Conservation (phyloP, 129 eudicot species). For the Lactuca sativa region DNA sequence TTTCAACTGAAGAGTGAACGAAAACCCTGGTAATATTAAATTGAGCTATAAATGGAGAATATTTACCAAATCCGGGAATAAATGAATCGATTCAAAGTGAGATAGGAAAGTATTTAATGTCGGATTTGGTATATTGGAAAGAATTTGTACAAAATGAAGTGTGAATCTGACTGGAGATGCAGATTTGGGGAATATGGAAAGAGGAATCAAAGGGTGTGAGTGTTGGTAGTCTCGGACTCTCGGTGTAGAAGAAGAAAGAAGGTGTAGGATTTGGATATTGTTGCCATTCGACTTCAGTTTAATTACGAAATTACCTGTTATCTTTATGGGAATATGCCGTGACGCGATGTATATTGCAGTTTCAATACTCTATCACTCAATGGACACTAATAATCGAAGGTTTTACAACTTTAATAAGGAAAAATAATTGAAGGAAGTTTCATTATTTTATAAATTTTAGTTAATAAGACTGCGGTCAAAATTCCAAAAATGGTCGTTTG, state of each 20-base stretch:
- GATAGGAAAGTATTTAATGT: constrained; percentile 6
- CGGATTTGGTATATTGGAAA: constrained; percentile 15
- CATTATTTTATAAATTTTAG: no score
- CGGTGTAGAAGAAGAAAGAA: not conserved
- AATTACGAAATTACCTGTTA: constrained; percentile 28
- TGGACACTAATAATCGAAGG: not conserved
- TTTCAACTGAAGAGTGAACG: not conserved
- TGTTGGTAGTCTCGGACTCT: not conserved
- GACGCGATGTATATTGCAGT: constrained; percentile 10
- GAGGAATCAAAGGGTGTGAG: not conserved
- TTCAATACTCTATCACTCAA: not conserved
- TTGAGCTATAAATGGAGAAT: constrained; percentile 9
- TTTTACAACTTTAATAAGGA: no score
- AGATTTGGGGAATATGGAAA: constrained; percentile 9
- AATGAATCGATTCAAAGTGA: constrained; percentile 12
- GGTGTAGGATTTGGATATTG: not conserved
- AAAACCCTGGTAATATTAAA: constrained; percentile 6
- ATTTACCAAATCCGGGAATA: constrained; percentile 17
- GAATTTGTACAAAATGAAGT: constrained; percentile 4
- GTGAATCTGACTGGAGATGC: constrained; percentile 18
- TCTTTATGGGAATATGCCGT: constrained; percentile 16
- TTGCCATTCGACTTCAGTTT: not conserved
- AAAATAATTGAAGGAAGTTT: no score
- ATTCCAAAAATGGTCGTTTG: no score
- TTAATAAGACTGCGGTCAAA: no score